Base-by-base conservation (phyloP, 257 asterid species). In the Fraxinus anomala region DNA sequence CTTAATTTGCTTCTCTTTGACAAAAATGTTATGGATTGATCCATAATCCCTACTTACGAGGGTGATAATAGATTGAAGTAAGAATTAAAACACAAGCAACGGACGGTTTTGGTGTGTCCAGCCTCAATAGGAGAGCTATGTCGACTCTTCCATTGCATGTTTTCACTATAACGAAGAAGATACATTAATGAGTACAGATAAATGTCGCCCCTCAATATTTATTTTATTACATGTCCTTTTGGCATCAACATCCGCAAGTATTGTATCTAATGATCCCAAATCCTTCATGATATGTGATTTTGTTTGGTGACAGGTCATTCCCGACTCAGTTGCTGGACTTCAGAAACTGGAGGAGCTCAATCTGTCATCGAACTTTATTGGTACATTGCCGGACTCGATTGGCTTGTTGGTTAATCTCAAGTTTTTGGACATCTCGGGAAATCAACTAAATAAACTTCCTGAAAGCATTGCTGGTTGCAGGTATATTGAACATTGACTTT, bases 401-500 rank as follows among this genome's bases (percentile, higher is more conserved):
- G 96, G 96, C 65, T 74, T 87, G 76, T 73, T 92, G 82, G 72
- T 76, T 13, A 92, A 90, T 70, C 90, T 92, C 36, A 87, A 84
- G 74, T 51, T 86, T 71, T 54, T 92, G 40, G 63, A 87, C 71
- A 89, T 87, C 24, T 92, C 96, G 0, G 78, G 86, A 31, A 92
- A 92, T 69, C 87, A 89, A 73, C 88, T 92, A 23, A 88, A 54
- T 44, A 76, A 77, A 79, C 92, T 92, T 59, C 97, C 97, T 0
- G 92, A 87, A 40, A 92, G 90, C 79, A 87, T 92, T 73, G 87
- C 85, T 68, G 81, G 85, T 78, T 90, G 96, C 92, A 87, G 89
- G 95, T 90, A 84, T 71, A 37, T 73, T 26, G 21, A 36, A 67
- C 30, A 24, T 21, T 19, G 39, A 24, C 44, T 19, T n/a, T 30